Conservation (phyloP, 352 stramenopile species). For the Phytophthora tentaculata region DNA sequence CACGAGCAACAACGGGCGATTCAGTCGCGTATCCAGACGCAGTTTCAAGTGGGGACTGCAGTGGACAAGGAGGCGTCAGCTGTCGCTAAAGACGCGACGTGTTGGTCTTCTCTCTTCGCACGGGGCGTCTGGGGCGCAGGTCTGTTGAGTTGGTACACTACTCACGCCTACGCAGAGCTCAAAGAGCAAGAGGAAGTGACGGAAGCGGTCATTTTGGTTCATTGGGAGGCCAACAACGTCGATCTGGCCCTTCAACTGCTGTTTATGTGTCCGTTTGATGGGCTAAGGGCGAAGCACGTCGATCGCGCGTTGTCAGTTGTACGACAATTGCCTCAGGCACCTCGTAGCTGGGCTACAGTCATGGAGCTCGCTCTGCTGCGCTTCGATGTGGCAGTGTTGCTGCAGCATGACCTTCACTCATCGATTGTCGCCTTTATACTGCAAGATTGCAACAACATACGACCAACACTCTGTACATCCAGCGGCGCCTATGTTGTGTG, state of each 20-base stretch:
- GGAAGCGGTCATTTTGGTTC: constrained; percentile 42
- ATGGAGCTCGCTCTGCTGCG: constrained; percentile 73
- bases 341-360: constrained; percentile 20
- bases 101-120: constrained; percentile 55
- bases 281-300: constrained; percentile 47
- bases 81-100: constrained; percentile 11
- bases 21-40: constrained; percentile 36
- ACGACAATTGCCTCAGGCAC: constrained; percentile 21
- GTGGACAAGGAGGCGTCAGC: constrained; percentile 1
- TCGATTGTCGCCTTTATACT: constrained; percentile 50
- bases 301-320: constrained; percentile 35
- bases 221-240: constrained; percentile 43
- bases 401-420: constrained; percentile 49
- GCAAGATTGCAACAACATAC: constrained; percentile 8
- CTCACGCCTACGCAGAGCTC: constrained; percentile 53
- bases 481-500: constrained; percentile 70
- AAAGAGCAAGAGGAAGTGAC: constrained; percentile 30
- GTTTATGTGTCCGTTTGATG: constrained; percentile 64
- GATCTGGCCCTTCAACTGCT: constrained; percentile 54
- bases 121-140: constrained; percentile 48
- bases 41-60: constrained; percentile 36
- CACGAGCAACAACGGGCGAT: constrained; percentile 48
- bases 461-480: constrained; percentile 56
- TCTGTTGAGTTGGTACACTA: constrained; percentile 66
- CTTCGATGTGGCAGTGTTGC: constrained; percentile 53